These are phyloP conservation scores for Candida sphagnicola DNA, from an alignment of 805 yeast genomes.

Conservation along the genomic window DNA sequence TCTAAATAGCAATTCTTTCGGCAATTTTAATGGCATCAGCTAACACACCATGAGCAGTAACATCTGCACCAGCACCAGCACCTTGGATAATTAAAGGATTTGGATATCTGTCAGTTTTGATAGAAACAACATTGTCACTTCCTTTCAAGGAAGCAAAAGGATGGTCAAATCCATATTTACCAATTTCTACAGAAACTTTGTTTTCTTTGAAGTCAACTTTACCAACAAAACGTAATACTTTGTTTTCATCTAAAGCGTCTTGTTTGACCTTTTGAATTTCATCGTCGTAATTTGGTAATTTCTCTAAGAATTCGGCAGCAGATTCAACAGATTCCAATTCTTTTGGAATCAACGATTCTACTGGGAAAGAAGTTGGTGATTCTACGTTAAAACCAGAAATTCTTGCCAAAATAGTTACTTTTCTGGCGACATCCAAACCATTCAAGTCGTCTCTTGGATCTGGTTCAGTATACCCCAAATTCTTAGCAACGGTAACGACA, in stretches of 20 bases:
- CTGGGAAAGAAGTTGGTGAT: constrained; percentile 90
- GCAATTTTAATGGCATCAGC: constrained; percentile 92
- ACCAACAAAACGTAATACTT: constrained; percentile 93
- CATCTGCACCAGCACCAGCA: constrained; percentile 88
- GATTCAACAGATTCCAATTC: constrained; percentile 70
- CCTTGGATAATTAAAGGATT: constrained; percentile 96
- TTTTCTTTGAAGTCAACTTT: constrained; percentile 73
- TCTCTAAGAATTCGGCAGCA: constrained; percentile 73
- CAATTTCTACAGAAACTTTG: constrained; percentile 79
- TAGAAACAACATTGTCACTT: constrained; percentile 91
- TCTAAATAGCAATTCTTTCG: constrained; percentile 62
- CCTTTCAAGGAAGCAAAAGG: constrained; percentile 96
- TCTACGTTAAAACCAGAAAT: constrained; percentile 81
- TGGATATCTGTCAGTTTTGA: constrained; percentile 85
- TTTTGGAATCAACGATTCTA: constrained; percentile 87
- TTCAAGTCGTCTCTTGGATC: constrained; percentile 99
- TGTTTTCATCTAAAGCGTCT: constrained; percentile 75
- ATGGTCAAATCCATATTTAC: constrained; percentile 80
- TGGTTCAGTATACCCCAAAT: constrained; percentile 95
- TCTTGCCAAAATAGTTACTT: constrained; percentile 94
- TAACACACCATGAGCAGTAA: constrained; percentile 78
- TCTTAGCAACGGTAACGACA: constrained; percentile 82
- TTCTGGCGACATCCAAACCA: constrained; percentile 98
- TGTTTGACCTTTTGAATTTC: constrained; percentile 74
- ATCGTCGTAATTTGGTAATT: constrained; percentile 77